Percentiles rank a stretch among this genome's conserved stretches.
phyloP scores from a whole-genome alignment of 257 asterid species.

The Lycium ferocissimum region DNA sequence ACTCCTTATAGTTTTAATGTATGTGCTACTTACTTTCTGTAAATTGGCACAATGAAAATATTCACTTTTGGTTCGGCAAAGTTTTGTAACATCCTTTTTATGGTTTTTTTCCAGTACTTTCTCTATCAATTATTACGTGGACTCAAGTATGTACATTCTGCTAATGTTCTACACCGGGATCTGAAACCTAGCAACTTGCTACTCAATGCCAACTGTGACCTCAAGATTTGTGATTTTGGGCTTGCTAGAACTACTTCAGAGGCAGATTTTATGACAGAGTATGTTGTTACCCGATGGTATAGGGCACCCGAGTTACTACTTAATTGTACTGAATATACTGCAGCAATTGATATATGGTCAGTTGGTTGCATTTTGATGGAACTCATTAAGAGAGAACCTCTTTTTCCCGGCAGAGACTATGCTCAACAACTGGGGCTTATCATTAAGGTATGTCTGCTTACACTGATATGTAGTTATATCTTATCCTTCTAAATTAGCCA shows the following conservation, averaged over 20 bases:
- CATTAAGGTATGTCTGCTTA: conserved; percentile 49
- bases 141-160: conserved; percentile 51
- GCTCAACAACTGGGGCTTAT: conserved; percentile 70
- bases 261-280: conserved; percentile 54
- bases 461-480: background rate
- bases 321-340: conserved; percentile 68
- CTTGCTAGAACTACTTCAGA: conserved; percentile 53
- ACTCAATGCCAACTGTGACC: conserved; percentile 59
- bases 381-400: conserved; percentile 64
- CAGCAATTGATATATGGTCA: conserved; percentile 77
- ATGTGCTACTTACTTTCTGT: background rate
- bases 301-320: conserved; percentile 74
- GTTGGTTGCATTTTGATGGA: conserved; percentile 78
- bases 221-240: conserved; percentile 70
- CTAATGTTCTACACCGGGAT: conserved; percentile 55
- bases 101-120: conserved; percentile 47
- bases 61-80: background rate
- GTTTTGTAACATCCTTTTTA: conserved; percentile 23
- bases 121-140: conserved; percentile 56
- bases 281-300: conserved; percentile 58
- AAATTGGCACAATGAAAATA: conserved; percentile 10
- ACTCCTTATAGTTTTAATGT: background rate
- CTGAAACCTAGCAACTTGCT: conserved; percentile 53
- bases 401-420: conserved; percentile 73
- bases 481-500: background rate